Evolutionary conservation across 2,329 filamentous ascomycete genomes (phyloP), one percentile per base, ranked within the genome.

Genomic region (Apiospora marii): DNA sequence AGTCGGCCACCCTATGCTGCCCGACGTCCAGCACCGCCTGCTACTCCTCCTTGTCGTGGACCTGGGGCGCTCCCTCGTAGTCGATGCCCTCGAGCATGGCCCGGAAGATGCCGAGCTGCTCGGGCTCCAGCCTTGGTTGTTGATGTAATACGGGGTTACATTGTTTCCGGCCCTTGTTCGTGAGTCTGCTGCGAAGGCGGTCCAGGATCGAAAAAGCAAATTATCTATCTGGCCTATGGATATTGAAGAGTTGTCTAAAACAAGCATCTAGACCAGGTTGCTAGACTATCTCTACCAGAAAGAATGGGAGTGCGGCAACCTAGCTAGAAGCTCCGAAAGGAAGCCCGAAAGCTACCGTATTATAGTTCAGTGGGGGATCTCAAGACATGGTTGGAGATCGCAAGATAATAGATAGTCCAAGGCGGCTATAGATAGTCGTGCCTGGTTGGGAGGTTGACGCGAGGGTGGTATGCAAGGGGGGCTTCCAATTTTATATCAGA

Each of bases 31-130:
- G 37, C 34, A 68, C 14, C 13, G 41, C 67, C n/a, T 68, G 41
- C 44, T 48, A 48, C 41, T 68, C 30, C 67, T 19, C n/a, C 34
- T 67, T 19, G 64, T 67, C 64, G 19, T 43, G 22, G 37, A n/a
- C 1, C 27, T 34, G 16, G 24, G 67, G 41, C 14, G n/a, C 41
- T 3, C n/a, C 41, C 14, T 46, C 4, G n/a, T 30, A 68, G 12
- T 6, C 41, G 16, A 68, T 30, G 1, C 27, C 67, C 13, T 46
- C 27, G 14, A 68, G 44, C n/a, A 68, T 44, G 41, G 41, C 19
- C 67, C 27, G 0, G 41, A 68, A 16, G 19, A 68, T 68, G 41
- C 34, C 37, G 10, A 67, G 34, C 19, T 67, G 43, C 19, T 67
- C 64, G 22, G 22, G 34, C 34, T 67, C 22, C 5, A 30, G 27